Percentiles rank a stretch among this genome's conserved stretches.
Conservation (phyloP, 2,329 filamentous ascomycete genomes). For the Stachybotrys chlorohalonatus region DNA sequence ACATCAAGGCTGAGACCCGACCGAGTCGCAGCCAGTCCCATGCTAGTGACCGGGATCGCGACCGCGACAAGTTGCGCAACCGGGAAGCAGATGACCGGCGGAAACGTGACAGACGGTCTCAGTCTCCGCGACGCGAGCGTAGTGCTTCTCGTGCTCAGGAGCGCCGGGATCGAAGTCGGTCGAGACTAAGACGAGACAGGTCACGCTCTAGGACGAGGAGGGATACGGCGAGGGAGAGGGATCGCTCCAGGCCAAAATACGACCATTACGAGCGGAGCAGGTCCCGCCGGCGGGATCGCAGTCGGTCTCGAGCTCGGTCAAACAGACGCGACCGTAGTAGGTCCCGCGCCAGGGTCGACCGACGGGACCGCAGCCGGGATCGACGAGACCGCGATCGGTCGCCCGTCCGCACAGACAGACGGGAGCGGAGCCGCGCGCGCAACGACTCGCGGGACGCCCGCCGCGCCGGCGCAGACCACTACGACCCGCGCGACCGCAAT, state of each 20-base stretch:
- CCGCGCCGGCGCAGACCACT: conserved; percentile 17
- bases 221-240: conserved; percentile 21
- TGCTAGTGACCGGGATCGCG: conserved; percentile 11
- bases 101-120: conserved; percentile 26
- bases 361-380: conserved; percentile 19
- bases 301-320: conserved; percentile 22
- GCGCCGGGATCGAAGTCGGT: conserved; percentile 26
- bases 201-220: conserved; percentile 27
- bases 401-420: conserved; percentile 15
- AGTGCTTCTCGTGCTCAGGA: conserved; percentile 21
- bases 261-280: conserved; percentile 25
- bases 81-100: conserved; percentile 19
- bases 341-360: conserved; percentile 14
- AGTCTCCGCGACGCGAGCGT: conserved; percentile 26
- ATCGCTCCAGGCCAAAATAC: conserved; percentile 22
- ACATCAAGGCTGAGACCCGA: conserved; percentile 21
- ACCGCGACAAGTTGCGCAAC: conserved; percentile 16
- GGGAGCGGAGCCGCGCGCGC: conserved; percentile 19
- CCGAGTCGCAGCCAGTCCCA: conserved; percentile 23
- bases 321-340: conserved; percentile 23
- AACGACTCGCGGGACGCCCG: conserved; percentile 18
- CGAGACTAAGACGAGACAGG: conserved; percentile 26
- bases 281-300: conserved; percentile 25
- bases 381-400: conserved; percentile 18
- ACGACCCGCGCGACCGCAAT: conserved; percentile 20